Percentiles rank a stretch among this genome's conserved stretches.
phyloP scores from a whole-genome alignment of 1,139 yeast genomes.

The Arxiozyma telluris region DNA sequence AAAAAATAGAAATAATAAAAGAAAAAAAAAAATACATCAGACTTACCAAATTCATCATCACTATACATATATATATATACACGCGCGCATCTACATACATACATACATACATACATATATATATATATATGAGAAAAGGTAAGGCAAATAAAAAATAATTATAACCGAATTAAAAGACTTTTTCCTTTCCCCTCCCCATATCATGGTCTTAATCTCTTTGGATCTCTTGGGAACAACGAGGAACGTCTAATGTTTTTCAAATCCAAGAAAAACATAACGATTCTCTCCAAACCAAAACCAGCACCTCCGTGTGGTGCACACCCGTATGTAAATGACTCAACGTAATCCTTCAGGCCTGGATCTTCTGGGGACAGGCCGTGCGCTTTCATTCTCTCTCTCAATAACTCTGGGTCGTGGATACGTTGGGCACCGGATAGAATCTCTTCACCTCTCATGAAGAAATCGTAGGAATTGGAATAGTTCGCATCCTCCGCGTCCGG shows the following conservation, averaged over 20 bases:
- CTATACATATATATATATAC: too few relatives aligned
- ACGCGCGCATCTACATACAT: neutral
- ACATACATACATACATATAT: neutral
- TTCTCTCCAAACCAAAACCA: constrained; percentile 98
- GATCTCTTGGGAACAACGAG: constrained; percentile 97
- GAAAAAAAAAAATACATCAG: too few relatives aligned
- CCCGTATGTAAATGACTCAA: constrained; percentile 86
- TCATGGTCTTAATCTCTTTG: constrained; percentile 83
- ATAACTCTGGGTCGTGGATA: constrained; percentile 82
- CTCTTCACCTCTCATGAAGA: constrained; percentile 99
- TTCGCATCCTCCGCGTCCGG: constrained; percentile 88
- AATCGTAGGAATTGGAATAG: constrained; percentile 92
- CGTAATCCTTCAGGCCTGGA: constrained; percentile 82
- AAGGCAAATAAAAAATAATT: too few relatives aligned
- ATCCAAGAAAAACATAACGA: constrained; percentile 94
- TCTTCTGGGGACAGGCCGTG: constrained; percentile 75
- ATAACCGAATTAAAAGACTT: neutral
- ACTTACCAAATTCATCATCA: too few relatives aligned
- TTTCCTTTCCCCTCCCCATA: too few relatives aligned
- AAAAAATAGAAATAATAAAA: too few relatives aligned
- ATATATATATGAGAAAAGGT: neutral
- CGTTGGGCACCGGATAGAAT: constrained; percentile 98
- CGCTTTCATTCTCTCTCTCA: constrained; percentile 69
- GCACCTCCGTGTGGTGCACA: constrained; percentile 99
- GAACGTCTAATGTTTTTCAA: constrained; percentile 97